Percentiles rank a stretch among this genome's conserved stretches.
phyloP scores from a whole-genome alignment of 176 grass and related monocot genomes.

The Aegilops sharonensis region DNA sequence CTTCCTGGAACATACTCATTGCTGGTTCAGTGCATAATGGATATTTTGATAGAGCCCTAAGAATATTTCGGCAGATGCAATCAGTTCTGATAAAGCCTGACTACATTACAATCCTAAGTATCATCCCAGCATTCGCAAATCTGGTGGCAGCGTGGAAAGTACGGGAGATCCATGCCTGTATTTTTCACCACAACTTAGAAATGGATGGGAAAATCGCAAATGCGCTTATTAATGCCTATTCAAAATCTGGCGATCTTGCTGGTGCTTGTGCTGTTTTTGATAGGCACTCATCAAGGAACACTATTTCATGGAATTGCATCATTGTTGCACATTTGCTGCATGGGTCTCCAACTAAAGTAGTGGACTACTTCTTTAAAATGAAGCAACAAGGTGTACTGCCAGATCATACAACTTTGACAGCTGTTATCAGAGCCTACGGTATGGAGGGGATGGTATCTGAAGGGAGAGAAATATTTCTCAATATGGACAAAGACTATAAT shows the following conservation, averaged over 20 bases:
- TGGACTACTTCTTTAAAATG: constrained; percentile 49
- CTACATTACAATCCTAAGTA: constrained; percentile 66
- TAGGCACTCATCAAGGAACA: constrained; percentile 46
- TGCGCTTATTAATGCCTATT: constrained; percentile 59
- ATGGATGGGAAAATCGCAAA: constrained; percentile 57
- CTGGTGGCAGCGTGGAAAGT: constrained; percentile 57
- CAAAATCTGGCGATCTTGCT: constrained; percentile 66
- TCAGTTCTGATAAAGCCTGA: constrained; percentile 43
- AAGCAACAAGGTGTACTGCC: constrained; percentile 42
- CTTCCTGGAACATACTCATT: constrained; percentile 85
- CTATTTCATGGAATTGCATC: constrained; percentile 75
- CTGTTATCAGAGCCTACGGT: constrained; percentile 64
- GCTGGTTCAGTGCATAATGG: constrained; percentile 67
- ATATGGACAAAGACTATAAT: constrained; percentile 47
- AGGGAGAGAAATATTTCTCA: constrained; percentile 49
- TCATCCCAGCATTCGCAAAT: constrained; percentile 67
- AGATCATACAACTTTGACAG: constrained; percentile 54
- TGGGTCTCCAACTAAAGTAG: constrained; percentile 49
- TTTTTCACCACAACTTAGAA: constrained; percentile 55
- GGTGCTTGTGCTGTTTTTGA: constrained; percentile 59
- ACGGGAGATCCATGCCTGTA: constrained; percentile 61
- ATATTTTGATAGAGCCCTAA: constrained; percentile 54
- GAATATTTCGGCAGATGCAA: constrained; percentile 69
- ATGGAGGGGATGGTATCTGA: constrained; percentile 50
- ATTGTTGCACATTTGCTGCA: constrained; percentile 54